Percentiles rank a stretch among this genome's conserved stretches.
phyloP scores from a whole-genome alignment of 345 rosid genomes.

The Arabis hirsuta region DNA sequence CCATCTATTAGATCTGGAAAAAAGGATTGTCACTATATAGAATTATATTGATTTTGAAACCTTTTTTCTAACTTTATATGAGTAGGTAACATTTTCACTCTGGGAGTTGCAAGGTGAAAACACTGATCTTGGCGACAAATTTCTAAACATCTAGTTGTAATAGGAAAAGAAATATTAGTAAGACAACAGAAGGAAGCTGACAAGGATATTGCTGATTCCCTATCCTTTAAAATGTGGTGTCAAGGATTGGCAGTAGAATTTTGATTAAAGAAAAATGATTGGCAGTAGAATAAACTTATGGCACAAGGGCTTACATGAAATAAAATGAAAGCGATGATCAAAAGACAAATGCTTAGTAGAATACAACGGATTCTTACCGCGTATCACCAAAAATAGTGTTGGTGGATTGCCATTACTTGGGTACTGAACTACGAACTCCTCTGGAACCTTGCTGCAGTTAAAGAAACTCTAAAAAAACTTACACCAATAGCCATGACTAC shows the following conservation, averaged over 20 bases:
- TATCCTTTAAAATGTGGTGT: neutral
- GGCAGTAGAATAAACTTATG: constrained; percentile 19
- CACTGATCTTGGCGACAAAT: neutral
- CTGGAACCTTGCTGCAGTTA: constrained; percentile 88
- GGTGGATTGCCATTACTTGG: constrained; percentile 98
- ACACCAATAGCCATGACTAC: constrained; percentile 27
- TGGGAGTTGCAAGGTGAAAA: constrained; percentile 25
- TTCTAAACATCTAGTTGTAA: constrained; percentile 25
- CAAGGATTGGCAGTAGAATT: constrained; percentile 10
- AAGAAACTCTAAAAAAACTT: constrained; percentile 34
- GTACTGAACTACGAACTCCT: constrained; percentile 86
- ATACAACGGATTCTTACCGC: constrained; percentile 51
- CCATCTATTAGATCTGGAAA: constrained; percentile 73
- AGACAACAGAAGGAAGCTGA: constrained; percentile 13
- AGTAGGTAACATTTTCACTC: neutral
- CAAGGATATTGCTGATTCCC: constrained; percentile 5
- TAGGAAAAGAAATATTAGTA: constrained; percentile 4
- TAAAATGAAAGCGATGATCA: constrained; percentile 7
- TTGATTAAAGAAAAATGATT: neutral
- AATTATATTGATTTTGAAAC: constrained; percentile 21
- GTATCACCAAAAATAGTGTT: constrained; percentile 84
- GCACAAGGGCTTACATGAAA: constrained; percentile 13
- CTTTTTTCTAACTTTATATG: neutral
- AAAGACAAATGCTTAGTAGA: neutral
- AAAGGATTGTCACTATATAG: constrained; percentile 30